These are phyloP conservation scores for Amphicarpaea edgeworthii DNA, from an alignment of 306 rosid genomes.

Conservation along the genomic window DNA sequence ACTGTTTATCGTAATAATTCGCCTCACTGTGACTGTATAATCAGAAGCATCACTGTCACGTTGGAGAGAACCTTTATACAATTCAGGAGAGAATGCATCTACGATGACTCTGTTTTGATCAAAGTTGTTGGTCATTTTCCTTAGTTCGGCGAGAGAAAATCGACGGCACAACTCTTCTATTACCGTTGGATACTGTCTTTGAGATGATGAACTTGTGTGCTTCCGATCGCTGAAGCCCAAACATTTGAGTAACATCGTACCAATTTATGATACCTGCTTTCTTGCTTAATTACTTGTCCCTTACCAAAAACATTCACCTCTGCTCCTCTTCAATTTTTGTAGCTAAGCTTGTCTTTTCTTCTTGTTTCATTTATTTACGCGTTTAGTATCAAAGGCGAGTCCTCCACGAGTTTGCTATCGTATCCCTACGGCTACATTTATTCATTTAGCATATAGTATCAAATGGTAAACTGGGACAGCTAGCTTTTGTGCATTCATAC, in stretches of 20 bases:
- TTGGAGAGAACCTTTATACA: slow-evolving; percentile 22
- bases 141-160: slow-evolving; percentile 28
- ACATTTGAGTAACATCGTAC: background rate
- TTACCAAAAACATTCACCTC: too few species aligned
- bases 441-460: too few species aligned
- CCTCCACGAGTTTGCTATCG: too few species aligned
- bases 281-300: background rate
- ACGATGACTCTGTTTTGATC: background rate
- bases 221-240: background rate
- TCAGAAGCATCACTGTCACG: background rate
- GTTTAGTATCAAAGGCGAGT: too few species aligned
- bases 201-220: background rate
- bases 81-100: too few species aligned
- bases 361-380: too few species aligned
- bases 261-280: background rate
- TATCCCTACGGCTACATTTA: too few species aligned
- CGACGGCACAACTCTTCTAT: slow-evolving; percentile 27
- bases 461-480: too few species aligned
- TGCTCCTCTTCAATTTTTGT: background rate
- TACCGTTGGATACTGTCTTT: background rate
- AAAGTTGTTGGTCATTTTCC: slow-evolving; percentile 32
- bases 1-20: background rate
- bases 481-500: too few species aligned
- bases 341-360: too few species aligned
- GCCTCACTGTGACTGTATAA: background rate